phyloP scores from a whole-genome alignment of 1,284 basidiomycete genomes.

The Tremellales sp. region DNA sequence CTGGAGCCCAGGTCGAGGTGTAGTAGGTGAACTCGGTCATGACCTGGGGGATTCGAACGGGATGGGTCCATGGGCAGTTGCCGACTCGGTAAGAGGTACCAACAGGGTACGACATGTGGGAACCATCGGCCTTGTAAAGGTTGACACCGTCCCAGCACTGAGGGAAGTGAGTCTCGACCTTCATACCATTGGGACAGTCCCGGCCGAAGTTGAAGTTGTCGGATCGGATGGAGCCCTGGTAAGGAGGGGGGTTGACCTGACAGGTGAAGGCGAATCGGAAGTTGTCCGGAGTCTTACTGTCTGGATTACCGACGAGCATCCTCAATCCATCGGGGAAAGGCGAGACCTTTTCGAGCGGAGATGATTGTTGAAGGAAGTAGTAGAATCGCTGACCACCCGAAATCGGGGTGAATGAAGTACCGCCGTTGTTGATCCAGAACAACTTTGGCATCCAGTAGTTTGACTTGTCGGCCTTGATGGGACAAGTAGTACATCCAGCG shows the following conservation, averaged over 20 bases:
- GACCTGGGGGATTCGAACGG: conserved; percentile 35
- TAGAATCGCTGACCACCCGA: conserved; percentile 14
- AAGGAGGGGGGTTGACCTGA: conserved; percentile 11
- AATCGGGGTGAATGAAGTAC: neutral
- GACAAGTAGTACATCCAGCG: conserved; percentile 23
- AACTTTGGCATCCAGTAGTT: conserved; percentile 36
- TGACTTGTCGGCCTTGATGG: conserved; percentile 35
- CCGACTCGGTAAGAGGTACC: conserved; percentile 12
- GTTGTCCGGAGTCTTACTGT: conserved; percentile 16
- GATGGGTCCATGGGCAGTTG: conserved; percentile 35
- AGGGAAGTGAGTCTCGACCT: conserved; percentile 31
- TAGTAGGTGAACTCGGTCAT: conserved; percentile 36
- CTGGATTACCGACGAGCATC: conserved; percentile 23
- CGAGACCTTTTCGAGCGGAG: conserved; percentile 5
- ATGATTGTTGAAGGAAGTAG: conserved; percentile 24
- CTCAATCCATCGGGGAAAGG: conserved; percentile 23
- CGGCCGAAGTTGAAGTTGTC: conserved; percentile 35
- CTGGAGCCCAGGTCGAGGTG: conserved; percentile 18
- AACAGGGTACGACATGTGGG: conserved; percentile 33
- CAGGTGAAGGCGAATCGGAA: conserved; percentile 22
- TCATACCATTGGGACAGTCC: conserved; percentile 32
- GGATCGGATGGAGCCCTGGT: conserved; percentile 5
- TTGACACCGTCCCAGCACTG: conserved; percentile 39
- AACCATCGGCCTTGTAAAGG: conserved; percentile 26
- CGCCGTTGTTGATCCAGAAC: conserved; percentile 7